Evolutionary conservation across 495 filamentous ascomycete genomes (phyloP).

Genomic region (Neurospora sp.): DNA sequence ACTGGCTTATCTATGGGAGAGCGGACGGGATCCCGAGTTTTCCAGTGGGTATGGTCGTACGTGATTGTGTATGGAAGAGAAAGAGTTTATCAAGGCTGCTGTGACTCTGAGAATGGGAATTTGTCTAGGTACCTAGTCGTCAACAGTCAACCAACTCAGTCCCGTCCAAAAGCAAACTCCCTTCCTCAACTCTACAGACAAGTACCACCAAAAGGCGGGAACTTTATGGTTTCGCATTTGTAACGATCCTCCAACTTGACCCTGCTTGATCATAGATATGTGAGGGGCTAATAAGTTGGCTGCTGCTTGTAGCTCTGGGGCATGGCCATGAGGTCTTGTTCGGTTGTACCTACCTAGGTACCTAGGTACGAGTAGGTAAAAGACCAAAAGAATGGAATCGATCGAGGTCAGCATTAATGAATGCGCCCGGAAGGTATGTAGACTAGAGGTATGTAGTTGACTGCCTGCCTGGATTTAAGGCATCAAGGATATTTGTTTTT

Average conservation of each 20-base stretch:
- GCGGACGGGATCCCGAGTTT: slow-evolving; percentile 42
- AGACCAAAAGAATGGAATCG: background rate
- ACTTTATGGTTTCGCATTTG: background rate
- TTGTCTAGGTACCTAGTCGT: too few species aligned
- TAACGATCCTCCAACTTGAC: background rate
- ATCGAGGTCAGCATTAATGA: background rate
- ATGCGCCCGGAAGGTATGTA: too few species aligned
- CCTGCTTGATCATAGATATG: background rate
- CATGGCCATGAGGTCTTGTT: background rate
- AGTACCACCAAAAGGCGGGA: background rate
- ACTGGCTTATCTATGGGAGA: slow-evolving; percentile 36
- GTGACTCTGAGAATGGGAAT: too few species aligned
- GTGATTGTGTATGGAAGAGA: background rate
- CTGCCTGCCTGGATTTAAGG: too few species aligned
- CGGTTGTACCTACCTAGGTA: background rate
- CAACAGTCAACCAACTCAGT: background rate
- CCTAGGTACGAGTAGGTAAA: too few species aligned
- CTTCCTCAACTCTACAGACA: background rate
- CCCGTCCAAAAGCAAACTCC: background rate
- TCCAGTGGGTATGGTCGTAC: slow-evolving; percentile 9
- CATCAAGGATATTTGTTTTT: too few species aligned
- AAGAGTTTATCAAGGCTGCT: too few species aligned
- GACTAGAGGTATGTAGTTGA: too few species aligned
- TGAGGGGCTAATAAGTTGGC: background rate
- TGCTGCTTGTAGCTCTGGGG: background rate